These are phyloP conservation scores for Mortierella claussenii DNA, from an alignment of 192 early-diverging fungal genomes.

Conservation along the genomic window DNA sequence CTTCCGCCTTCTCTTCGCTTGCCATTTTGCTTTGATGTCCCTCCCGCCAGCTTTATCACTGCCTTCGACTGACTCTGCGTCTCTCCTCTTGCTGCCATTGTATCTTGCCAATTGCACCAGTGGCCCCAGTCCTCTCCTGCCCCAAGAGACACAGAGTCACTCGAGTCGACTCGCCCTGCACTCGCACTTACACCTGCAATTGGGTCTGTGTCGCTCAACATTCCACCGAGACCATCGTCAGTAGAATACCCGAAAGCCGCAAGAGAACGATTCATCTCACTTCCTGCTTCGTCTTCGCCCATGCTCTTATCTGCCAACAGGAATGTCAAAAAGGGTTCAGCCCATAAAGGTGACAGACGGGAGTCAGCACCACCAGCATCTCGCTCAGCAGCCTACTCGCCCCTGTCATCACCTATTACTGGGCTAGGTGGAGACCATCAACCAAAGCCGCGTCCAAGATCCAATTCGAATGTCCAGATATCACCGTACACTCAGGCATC, in stretches of 20 bases:
- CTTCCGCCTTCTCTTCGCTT: too few species aligned
- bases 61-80: too few species aligned
- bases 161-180: too few species aligned
- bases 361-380: slow-evolving; percentile 27
- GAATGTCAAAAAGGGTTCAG: slow-evolving; percentile 7
- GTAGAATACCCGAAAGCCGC: not conserved
- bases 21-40: too few species aligned
- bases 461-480: slow-evolving; percentile 19
- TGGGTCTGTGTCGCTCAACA: not conserved
- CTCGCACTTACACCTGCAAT: too few species aligned
- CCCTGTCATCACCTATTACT: slow-evolving; percentile 1
- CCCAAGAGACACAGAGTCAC: too few species aligned
- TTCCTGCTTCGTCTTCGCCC: not conserved
- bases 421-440: not conserved
- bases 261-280: not conserved
- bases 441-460: slow-evolving; percentile 9
- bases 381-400: slow-evolving; percentile 3
- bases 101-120: too few species aligned
- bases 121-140: too few species aligned
- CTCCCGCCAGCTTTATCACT: too few species aligned
- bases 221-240: slow-evolving; percentile 1
- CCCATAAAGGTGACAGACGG: not conserved
- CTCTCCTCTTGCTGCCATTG: too few species aligned
- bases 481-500: not conserved
- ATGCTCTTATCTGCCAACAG: slow-evolving; percentile 21